Conservation (phyloP, 257 asterid genomes). For the Solanum paucissectum region DNA sequence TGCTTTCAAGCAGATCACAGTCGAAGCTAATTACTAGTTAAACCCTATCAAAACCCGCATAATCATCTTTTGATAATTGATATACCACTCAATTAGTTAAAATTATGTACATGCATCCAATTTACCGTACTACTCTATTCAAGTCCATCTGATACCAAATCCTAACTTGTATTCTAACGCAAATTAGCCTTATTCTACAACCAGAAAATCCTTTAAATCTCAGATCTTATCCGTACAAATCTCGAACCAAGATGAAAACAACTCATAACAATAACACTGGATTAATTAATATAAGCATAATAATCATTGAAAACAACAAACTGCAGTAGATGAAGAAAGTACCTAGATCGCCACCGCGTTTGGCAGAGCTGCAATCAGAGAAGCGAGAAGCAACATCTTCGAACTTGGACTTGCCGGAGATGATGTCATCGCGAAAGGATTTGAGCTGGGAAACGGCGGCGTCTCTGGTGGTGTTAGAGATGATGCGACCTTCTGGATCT, state of each 20-base stretch:
- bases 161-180: background rate
- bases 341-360: conserved; percentile 99
- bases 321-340: background rate
- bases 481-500: conserved; percentile 75
- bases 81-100: background rate
- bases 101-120: background rate
- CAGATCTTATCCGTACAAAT: background rate
- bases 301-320: background rate
- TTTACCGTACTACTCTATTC: background rate
- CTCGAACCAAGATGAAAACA: background rate
- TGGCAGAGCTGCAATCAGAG: conserved; percentile 96
- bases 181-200: background rate
- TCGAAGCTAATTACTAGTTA: background rate
- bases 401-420: conserved; percentile 55
- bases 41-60: background rate
- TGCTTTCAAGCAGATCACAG: background rate
- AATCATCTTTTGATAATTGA: background rate
- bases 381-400: conserved; percentile 55
- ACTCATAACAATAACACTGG: background rate
- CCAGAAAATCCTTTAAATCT: background rate
- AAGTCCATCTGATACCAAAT: background rate
- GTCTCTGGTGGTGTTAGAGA: conserved; percentile 65
- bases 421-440: conserved; percentile 48
- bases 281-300: background rate
- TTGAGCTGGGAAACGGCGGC: conserved; percentile 70